Evolutionary conservation across 192 early-diverging fungal species (phyloP), one percentile per base, ranked within the genome.

Genomic region (Chytriomyces sp.): DNA sequence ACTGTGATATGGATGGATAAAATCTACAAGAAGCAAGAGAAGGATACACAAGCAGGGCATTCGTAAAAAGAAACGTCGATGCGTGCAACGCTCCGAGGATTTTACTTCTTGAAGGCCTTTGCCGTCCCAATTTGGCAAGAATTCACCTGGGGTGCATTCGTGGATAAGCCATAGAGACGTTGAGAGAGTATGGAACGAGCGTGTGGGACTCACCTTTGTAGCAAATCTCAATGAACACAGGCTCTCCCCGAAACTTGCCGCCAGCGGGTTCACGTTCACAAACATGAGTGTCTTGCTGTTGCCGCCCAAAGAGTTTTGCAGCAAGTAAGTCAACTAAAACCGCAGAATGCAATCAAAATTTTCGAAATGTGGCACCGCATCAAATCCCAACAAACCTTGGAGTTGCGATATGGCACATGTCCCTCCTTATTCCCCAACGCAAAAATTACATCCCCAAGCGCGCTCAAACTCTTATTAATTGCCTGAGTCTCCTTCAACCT

Each of bases 251-350:
- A 94, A 85, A 77, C 89, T 92, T 49, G 80, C 77, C 22, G 84
- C 72, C 55, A 92, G 76, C 17, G 96, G 96, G 25, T 89, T 91
- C 36, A 99, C 86, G 61, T 96, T 97, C 12, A 99, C 96, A 90
- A 99, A 97, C 96, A 99, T 99, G 22, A 98, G 85, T 5, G 95
- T 97, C 80, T 99, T 99, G 75, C 91, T 91, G 70, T 97, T 98
- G 12, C 97, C 97, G 22, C 86, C 90, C 12, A 91, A 65, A 1
- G 84, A 89, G 71, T 91, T 88, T 75, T 91, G 84, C 6, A 89
- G 72, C 72, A 92, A 72, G 66, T 91, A 93, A 0, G 89, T 90
- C 14, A 91, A 56, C 78, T 88, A 84, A n/a, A 39, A 36, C 64
- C 14, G 14, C 39, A 31, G 31, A 54, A 3, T 70, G 19, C n/a